These are phyloP conservation scores for Mycena capillaripes DNA, from an alignment of 768 basidiomycete species.

Conservation along the genomic window DNA sequence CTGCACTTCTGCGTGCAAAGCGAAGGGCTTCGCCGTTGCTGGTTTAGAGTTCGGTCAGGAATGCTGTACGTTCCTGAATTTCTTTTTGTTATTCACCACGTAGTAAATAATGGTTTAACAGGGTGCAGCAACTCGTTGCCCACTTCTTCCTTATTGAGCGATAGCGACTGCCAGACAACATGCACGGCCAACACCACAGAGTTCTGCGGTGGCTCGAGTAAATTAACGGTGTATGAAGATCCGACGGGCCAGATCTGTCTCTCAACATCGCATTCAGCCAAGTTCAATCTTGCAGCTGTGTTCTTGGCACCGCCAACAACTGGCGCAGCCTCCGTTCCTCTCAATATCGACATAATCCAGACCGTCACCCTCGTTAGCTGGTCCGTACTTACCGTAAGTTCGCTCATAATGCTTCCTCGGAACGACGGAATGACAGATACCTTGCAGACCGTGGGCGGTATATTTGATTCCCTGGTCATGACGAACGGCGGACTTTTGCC, in stretches of 20 bases:
- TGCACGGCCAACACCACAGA: slow-evolving; percentile 35
- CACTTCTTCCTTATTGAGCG: slow-evolving; percentile 7
- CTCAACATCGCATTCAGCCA: background rate
- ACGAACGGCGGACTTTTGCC: slow-evolving; percentile 30
- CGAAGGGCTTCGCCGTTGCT: slow-evolving; percentile 53
- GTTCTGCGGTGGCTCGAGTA: slow-evolving; percentile 36
- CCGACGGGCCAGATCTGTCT: slow-evolving; percentile 19
- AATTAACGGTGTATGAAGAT: slow-evolving; percentile 25
- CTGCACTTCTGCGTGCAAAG: slow-evolving; percentile 57
- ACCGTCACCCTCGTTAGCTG: slow-evolving; percentile 27
- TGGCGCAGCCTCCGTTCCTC: slow-evolving; percentile 9
- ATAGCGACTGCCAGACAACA: slow-evolving; percentile 29
- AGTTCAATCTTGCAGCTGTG: slow-evolving; percentile 33
- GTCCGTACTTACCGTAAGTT: slow-evolving; percentile 30
- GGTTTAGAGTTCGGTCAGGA: slow-evolving; percentile 56
- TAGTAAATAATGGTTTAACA: no score
- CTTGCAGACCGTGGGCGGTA: slow-evolving; percentile 13
- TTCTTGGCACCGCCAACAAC: slow-evolving; percentile 24
- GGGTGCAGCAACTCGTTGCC: slow-evolving; percentile 28
- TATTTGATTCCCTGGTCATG: slow-evolving; percentile 27
- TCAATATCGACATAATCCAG: slow-evolving; percentile 25
- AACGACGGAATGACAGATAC: background rate
- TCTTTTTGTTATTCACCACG: no score
- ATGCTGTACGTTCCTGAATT: slow-evolving; percentile 37
- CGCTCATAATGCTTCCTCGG: background rate